phyloP scores from a whole-genome alignment of 2,329 filamentous ascomycete genomes.

The Pestalotiopsis sp. region DNA sequence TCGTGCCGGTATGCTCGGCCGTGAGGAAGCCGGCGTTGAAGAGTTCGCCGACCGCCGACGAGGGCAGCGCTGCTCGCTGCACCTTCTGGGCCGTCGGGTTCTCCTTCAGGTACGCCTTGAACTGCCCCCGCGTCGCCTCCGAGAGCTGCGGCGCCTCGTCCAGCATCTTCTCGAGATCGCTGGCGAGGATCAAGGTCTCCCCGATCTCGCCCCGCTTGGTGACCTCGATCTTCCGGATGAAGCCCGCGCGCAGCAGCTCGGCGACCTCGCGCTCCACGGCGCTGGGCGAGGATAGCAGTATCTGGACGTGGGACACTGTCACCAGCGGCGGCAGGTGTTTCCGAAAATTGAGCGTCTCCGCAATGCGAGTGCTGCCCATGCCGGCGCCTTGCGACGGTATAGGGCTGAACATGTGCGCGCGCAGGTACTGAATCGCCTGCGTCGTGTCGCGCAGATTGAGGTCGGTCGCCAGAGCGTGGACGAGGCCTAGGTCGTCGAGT shows the following conservation, averaged over 20 bases:
- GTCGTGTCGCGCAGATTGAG: conserved; percentile 62
- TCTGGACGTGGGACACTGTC: conserved; percentile 67
- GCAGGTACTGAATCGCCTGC: conserved; percentile 67
- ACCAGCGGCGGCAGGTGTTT: conserved; percentile 63
- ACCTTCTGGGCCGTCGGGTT: conserved; percentile 51
- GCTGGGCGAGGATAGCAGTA: conserved; percentile 64
- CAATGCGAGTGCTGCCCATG: conserved; percentile 64
- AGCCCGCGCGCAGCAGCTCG: conserved; percentile 58
- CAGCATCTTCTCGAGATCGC: conserved; percentile 57
- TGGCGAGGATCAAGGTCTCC: conserved; percentile 64
- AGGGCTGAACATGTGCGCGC: conserved; percentile 63
- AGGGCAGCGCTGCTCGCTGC: conserved; percentile 27
- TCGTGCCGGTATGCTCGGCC: conserved; percentile 38
- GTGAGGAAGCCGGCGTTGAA: conserved; percentile 71
- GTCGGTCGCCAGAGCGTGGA: conserved; percentile 56
- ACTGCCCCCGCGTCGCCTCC: conserved; percentile 49
- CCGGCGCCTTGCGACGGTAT: conserved; percentile 61
- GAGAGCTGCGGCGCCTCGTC: conserved; percentile 36
- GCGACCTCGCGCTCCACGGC: conserved; percentile 69
- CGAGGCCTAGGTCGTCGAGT: conserved; percentile 63
- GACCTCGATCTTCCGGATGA: conserved; percentile 65
- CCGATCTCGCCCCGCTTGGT: conserved; percentile 62
- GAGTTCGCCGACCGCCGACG: conserved; percentile 46
- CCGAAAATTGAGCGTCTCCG: conserved; percentile 66
- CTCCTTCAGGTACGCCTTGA: conserved; percentile 51